These are phyloP conservation scores for Noccaea caerulescens DNA, from an alignment of 345 rosid species.

Conservation along the genomic window DNA sequence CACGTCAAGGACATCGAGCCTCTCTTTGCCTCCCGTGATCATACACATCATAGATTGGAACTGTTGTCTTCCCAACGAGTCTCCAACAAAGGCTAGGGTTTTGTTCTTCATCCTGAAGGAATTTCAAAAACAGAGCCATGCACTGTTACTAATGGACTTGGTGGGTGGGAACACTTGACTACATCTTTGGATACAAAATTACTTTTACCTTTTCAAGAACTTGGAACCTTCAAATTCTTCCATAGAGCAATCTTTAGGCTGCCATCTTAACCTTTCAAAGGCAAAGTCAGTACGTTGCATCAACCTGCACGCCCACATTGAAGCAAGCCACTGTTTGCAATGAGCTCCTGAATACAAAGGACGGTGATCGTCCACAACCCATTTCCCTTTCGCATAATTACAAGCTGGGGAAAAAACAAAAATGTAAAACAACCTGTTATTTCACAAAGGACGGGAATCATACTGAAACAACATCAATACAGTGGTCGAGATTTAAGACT, in stretches of 20 bases:
- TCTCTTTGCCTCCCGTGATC: conserved; percentile 64
- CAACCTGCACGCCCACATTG: conserved; percentile 93
- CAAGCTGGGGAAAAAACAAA: conserved; percentile 52
- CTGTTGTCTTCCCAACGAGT: conserved; percentile 84
- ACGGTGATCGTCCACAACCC: conserved; percentile 76
- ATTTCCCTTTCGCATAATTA: conserved; percentile 85
- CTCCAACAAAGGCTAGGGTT: conserved; percentile 87
- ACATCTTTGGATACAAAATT: neutral
- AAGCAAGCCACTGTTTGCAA: conserved; percentile 91
- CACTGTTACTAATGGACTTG: conserved; percentile 32
- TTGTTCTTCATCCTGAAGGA: conserved; percentile 65
- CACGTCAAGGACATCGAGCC: conserved; percentile 56
- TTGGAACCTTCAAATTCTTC: conserved; percentile 73
- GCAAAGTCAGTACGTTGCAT: conserved; percentile 86
- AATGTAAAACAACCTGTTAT: conserved; percentile 22
- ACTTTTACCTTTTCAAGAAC: conserved; percentile 71
- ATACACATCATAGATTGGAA: conserved; percentile 87
- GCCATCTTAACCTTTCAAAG: conserved; percentile 81
- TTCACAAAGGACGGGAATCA: conserved; percentile 5
- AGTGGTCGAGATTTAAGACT: neutral
- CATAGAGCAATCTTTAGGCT: conserved; percentile 80
- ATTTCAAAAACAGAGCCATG: conserved; percentile 29
- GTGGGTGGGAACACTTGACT: conserved; percentile 17
- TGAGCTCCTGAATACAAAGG: conserved; percentile 78
- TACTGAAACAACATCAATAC: conserved; percentile 2